Conservation (phyloP, 768 basidiomycete species). For the Leccinellum albellum region DNA sequence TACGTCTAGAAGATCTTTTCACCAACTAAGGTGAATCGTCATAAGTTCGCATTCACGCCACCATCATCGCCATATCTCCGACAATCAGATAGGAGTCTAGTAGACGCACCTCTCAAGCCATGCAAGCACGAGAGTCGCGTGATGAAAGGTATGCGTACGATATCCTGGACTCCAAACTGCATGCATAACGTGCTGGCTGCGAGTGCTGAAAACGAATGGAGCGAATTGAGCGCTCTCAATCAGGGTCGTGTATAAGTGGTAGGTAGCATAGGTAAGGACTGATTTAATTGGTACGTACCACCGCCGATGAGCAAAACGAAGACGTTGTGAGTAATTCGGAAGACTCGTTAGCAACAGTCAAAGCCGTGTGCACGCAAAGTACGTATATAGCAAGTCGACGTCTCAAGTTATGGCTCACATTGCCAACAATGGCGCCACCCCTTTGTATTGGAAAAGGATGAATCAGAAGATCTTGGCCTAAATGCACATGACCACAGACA, state of each 20-base stretch:
- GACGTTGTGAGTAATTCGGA: conserved; percentile 6
- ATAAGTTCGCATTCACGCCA: background rate
- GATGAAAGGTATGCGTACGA: conserved; percentile 43
- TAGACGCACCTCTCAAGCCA: conserved; percentile 2
- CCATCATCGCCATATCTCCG: conserved; percentile 50
- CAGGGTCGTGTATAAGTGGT: background rate
- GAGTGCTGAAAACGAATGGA: conserved; percentile 66
- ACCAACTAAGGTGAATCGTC: no score
- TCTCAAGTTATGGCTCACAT: no score
- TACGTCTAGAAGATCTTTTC: no score
- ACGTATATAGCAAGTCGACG: no score
- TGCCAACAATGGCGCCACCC: no score
- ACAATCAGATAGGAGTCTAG: conserved; percentile 70
- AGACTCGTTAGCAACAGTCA: no score
- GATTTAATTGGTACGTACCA: conserved; percentile 14
- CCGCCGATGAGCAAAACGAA: conserved; percentile 27
- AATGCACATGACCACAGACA: no score
- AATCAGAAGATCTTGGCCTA: no score
- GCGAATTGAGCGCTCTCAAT: conserved; percentile 52
- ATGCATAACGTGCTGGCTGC: conserved; percentile 83
- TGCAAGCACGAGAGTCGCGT: background rate
- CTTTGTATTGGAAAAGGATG: no score
- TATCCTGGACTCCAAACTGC: conserved; percentile 86
- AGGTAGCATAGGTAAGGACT: background rate
- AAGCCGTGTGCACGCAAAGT: background rate